Conservation (phyloP, 306 rosid genomes). For the Citrullus amarus region DNA sequence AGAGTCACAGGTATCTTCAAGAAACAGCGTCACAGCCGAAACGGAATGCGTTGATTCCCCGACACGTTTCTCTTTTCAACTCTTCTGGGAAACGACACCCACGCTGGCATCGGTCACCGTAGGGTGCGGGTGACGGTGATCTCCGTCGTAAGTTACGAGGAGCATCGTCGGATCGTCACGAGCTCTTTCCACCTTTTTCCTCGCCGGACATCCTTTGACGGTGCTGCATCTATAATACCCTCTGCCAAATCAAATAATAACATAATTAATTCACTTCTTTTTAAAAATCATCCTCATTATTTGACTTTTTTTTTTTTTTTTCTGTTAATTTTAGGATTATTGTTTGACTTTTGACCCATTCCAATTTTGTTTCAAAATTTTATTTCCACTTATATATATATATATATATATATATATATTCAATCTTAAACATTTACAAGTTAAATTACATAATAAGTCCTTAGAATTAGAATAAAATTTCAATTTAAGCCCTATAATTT, state of each 20-base stretch:
- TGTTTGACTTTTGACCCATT: background rate
- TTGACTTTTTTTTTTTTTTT: no score
- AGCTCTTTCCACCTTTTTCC: constrained; percentile 74
- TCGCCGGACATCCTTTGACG: constrained; percentile 72
- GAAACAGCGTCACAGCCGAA: background rate
- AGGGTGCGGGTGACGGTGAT: constrained; percentile 28
- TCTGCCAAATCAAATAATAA: constrained; percentile 17
- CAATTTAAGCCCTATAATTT: no score
- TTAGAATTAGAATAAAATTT: no score
- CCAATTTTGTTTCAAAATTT: no score
- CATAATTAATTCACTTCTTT: background rate
- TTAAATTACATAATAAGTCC: no score
- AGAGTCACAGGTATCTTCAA: background rate
- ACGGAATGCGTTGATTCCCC: background rate
- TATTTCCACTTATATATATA: no score
- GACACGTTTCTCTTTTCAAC: background rate
- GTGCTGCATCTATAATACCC: constrained; percentile 74
- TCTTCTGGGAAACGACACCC: background rate
- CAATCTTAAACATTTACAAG: no score
- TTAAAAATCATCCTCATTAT: background rate
- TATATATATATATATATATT: no score
- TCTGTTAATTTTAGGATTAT: no score
- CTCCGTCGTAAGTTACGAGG: constrained; percentile 34
- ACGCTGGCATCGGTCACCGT: background rate
- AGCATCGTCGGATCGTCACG: constrained; percentile 31